A percentile compares a stretch with the other conserved stretches of the same genome.
These are phyloP conservation scores for Thielaviopsis cerberus DNA, from an alignment of 2,329 filamentous ascomycete species.

Conservation along the genomic window DNA sequence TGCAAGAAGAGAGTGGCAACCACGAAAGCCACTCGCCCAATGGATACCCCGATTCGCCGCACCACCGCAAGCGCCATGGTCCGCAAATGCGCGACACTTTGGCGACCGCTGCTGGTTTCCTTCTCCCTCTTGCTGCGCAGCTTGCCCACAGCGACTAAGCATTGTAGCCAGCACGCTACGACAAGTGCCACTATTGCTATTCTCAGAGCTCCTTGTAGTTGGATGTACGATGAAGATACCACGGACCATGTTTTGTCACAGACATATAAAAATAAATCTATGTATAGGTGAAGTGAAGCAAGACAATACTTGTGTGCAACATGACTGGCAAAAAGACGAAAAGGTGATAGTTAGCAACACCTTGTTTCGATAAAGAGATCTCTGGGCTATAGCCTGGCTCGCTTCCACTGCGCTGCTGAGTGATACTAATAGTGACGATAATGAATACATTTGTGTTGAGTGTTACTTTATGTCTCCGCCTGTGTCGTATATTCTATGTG, in stretches of 20 bases:
- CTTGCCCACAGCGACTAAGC: slow-evolving; percentile 52
- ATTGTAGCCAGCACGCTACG: neutral
- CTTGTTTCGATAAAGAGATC: slow-evolving; percentile 12
- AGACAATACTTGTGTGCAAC: too few relatives aligned
- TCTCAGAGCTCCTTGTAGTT: neutral
- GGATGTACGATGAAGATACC: neutral
- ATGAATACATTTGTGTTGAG: neutral
- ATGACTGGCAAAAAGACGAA: neutral
- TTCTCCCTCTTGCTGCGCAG: slow-evolving; percentile 59
- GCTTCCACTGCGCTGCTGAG: slow-evolving; percentile 11
- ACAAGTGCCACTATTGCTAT: neutral
- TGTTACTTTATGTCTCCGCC: too few relatives aligned
- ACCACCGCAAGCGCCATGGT: slow-evolving; percentile 33
- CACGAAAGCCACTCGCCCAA: slow-evolving; percentile 37
- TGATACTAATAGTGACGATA: neutral
- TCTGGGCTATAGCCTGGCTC: slow-evolving; percentile 12
- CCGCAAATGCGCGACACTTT: slow-evolving; percentile 50
- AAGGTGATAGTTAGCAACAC: slow-evolving; percentile 6
- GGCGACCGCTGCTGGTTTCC: slow-evolving; percentile 56
- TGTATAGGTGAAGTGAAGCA: too few relatives aligned
- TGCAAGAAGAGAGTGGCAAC: slow-evolving; percentile 54
- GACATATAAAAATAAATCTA: neutral
- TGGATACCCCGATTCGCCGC: slow-evolving; percentile 32
- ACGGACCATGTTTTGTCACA: neutral
- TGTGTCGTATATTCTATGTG: too few relatives aligned